Percentiles rank a stretch among this genome's conserved stretches.
phyloP scores from a whole-genome alignment of 257 asterid species.

The Fraxinus anomala region DNA sequence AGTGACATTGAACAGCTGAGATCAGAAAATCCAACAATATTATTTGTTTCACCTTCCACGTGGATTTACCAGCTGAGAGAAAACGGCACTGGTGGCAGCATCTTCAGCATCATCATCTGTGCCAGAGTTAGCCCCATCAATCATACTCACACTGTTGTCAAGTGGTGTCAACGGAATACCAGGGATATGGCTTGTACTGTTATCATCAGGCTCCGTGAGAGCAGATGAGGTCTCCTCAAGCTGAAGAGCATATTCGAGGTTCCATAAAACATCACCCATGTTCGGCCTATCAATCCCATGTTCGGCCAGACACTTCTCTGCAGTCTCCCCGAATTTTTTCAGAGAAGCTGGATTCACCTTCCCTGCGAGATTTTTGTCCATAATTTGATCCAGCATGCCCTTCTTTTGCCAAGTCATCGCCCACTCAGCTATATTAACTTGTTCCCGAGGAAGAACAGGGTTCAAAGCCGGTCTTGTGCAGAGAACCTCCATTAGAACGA shows the following conservation, averaged over 20 bases:
- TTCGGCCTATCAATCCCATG: conserved; percentile 79
- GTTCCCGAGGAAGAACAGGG: conserved; percentile 79
- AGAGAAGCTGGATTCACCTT: conserved; percentile 65
- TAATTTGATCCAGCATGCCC: conserved; percentile 70
- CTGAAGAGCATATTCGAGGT: conserved; percentile 77
- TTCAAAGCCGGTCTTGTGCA: conserved; percentile 77
- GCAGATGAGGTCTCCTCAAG: conserved; percentile 76
- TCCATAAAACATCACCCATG: conserved; percentile 86
- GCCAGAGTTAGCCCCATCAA: conserved; percentile 54
- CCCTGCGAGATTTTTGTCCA: conserved; percentile 67
- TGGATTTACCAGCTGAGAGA: conserved; percentile 80
- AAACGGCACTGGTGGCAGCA: conserved; percentile 70
- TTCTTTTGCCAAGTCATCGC: conserved; percentile 82
- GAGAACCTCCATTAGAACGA: conserved; percentile 73
- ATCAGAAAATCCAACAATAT: background rate
- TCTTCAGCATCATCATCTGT: conserved; percentile 71
- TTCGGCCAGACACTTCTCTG: conserved; percentile 72
- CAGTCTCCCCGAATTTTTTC: conserved; percentile 77
- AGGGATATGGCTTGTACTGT: conserved; percentile 66
- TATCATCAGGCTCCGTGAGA: conserved; percentile 61
- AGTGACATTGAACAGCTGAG: conserved; percentile 7
- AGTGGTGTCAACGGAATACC: conserved; percentile 51
- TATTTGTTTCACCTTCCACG: conserved; percentile 58
- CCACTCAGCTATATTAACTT: conserved; percentile 85
- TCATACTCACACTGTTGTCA: conserved; percentile 65